Evolutionary conservation across 164 flowering plant genomes (phyloP).

Genomic region (Tinospora cordifolia): DNA sequence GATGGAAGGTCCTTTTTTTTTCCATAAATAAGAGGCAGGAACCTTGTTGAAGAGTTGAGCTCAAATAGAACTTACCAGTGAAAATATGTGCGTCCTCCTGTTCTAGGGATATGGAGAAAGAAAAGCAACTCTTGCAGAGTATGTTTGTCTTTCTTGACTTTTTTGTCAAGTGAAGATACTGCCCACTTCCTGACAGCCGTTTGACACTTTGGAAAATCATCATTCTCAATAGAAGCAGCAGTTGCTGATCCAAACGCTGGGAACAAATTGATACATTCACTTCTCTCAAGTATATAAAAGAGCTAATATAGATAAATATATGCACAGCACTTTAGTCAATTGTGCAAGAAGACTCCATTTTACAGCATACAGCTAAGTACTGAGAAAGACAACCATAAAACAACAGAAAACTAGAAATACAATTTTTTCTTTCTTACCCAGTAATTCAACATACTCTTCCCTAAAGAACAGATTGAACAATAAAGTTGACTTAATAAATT

Average conservation of each 20-base stretch:
- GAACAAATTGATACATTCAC: slow-evolving; percentile 3
- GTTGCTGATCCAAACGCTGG: slow-evolving; percentile 24
- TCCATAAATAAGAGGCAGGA: neutral
- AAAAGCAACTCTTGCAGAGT: slow-evolving; percentile 64
- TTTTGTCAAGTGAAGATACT: slow-evolving; percentile 41
- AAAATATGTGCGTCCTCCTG: slow-evolving; percentile 90
- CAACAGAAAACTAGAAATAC: neutral
- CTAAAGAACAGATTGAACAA: too few relatives aligned
- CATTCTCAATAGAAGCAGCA: slow-evolving; percentile 31
- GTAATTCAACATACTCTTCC: too few relatives aligned
- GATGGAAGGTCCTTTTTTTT: too few relatives aligned
- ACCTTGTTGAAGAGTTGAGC: neutral
- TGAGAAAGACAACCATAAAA: neutral
- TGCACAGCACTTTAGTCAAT: neutral
- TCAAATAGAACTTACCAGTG: slow-evolving; percentile 51
- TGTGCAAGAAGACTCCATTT: neutral
- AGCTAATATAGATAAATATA: neutral
- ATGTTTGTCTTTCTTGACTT: slow-evolving; percentile 50
- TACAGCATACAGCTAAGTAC: neutral
- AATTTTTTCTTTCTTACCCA: neutral
- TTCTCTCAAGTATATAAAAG: neutral
- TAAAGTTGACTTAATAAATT: slow-evolving; percentile 7
- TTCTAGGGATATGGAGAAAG: slow-evolving; percentile 94
- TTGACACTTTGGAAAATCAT: slow-evolving; percentile 58
- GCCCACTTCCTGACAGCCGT: slow-evolving; percentile 67